Base-by-base conservation (phyloP, 2,329 filamentous ascomycete genomes). In the Diplodia intermedia region DNA sequence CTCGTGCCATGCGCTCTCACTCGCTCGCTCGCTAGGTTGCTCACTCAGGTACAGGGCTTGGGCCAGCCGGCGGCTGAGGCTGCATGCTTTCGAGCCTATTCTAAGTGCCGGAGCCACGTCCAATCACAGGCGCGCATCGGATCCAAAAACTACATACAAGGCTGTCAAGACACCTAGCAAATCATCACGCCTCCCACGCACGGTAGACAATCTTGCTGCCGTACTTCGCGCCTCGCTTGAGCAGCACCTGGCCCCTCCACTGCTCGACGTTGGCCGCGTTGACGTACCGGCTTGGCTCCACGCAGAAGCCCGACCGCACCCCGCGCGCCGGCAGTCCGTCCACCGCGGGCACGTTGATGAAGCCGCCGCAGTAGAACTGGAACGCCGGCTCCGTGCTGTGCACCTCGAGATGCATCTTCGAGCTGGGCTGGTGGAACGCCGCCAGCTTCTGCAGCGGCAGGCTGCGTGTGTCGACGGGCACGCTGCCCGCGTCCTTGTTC, bases 311-410 rank as follows among this genome's bases (percentile, higher is more conserved):
- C 54, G 89, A 88, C 60, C 93, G 86, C 4, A 87, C 76, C 0
- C 85, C 87, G 60, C 92, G 86, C 0, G 90, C 89, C 0, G 90
- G 87, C 33, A 86, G 79, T 2, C 82, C 84, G 38, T 82, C 84
- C 26, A 84, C 82, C 69, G 79, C 90, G 0, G 91, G 90, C 14
- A 97, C 90, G 73, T 95, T 83, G 71, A 96, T 93, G 75, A 89
- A 90, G 76, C 91, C 90, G 71, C 94, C 95, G 0, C 93, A 96
- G 81, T 98, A 98, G 82, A 97, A 97, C 79, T 98, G 94, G 84
- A 97, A 98, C 0, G 93, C 92, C 0, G 95, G 95, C 83, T 98
- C 94, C 0, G 94, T 98, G 82, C 92, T 95, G 75, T 89, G 84
- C 6, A 97, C 90, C 79, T 97, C 92, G 61, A 98, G 88, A 77